Percentiles rank a stretch among this genome's conserved stretches.
These are phyloP conservation scores for Puccinia polysora DNA, from an alignment of 1,284 basidiomycete genomes.

Conservation along the genomic window DNA sequence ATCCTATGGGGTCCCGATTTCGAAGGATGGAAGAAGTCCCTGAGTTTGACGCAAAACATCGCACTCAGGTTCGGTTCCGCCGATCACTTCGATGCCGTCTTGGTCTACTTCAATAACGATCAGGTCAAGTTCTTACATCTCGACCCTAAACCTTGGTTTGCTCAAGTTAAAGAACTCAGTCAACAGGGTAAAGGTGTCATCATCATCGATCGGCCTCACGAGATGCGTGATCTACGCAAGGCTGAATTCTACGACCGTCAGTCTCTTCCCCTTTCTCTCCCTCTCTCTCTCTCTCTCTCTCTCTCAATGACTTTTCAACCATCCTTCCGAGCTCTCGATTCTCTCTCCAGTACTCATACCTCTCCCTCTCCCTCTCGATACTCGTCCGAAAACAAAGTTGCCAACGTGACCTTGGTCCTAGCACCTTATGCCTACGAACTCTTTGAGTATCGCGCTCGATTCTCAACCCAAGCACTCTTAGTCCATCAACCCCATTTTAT, in stretches of 20 bases:
- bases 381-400: no score
- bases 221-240: conserved; percentile 40
- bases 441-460: conserved; percentile 38
- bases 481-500: conserved; percentile 43
- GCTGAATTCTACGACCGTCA: conserved; percentile 38
- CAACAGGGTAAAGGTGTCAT: conserved; percentile 30
- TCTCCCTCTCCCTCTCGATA: background rate
- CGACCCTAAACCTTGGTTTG: conserved; percentile 42
- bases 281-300: background rate
- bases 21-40: conserved; percentile 1
- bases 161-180: conserved; percentile 32
- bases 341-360: background rate
- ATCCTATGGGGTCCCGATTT: conserved; percentile 41
- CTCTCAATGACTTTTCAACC: background rate
- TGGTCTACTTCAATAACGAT: conserved; percentile 43
- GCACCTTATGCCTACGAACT: conserved; percentile 43
- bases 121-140: conserved; percentile 39
- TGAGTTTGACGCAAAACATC: conserved; percentile 27
- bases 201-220: conserved; percentile 41
- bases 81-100: conserved; percentile 33
- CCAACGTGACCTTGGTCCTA: conserved; percentile 32
- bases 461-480: conserved; percentile 27
- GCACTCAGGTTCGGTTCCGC: conserved; percentile 13
- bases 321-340: background rate
- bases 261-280: background rate